Percentiles rank a stretch among this genome's conserved stretches.
These are phyloP conservation scores for Pseudonitzschia delicatissima DNA, from an alignment of 108 stramenopile species.

Conservation along the genomic window DNA sequence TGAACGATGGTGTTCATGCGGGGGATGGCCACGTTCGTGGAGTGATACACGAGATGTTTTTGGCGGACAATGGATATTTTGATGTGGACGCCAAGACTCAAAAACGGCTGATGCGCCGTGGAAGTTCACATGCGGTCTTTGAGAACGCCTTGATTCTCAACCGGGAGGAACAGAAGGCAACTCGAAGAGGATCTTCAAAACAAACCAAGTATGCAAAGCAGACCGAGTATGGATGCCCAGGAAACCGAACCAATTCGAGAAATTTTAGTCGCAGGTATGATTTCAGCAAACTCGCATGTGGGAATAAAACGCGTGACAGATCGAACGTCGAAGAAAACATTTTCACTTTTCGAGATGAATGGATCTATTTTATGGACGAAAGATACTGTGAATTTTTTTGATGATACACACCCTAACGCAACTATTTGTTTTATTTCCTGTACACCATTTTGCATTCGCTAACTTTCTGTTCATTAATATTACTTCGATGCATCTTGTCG, in stretches of 20 bases:
- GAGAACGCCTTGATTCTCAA: background rate
- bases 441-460: background rate
- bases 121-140: constrained; percentile 55
- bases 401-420: background rate
- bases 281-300: too few relatives aligned
- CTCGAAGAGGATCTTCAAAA: background rate
- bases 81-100: constrained; percentile 17
- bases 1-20: constrained; percentile 79
- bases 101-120: constrained; percentile 21
- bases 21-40: constrained; percentile 80
- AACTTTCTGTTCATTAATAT: background rate
- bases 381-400: too few relatives aligned
- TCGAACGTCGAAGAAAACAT: too few relatives aligned
- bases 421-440: too few relatives aligned
- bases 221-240: too few relatives aligned
- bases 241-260: constrained; percentile 43
- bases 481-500: background rate
- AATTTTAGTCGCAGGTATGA: constrained; percentile 55
- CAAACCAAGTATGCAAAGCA: background rate
- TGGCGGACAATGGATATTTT: constrained; percentile 80
- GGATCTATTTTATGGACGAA: too few relatives aligned
- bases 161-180: background rate
- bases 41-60: constrained; percentile 91
- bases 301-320: too few relatives aligned
- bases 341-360: too few relatives aligned